Base-by-base conservation (phyloP, 805 yeast species). In the Starmerella sp. region DNA sequence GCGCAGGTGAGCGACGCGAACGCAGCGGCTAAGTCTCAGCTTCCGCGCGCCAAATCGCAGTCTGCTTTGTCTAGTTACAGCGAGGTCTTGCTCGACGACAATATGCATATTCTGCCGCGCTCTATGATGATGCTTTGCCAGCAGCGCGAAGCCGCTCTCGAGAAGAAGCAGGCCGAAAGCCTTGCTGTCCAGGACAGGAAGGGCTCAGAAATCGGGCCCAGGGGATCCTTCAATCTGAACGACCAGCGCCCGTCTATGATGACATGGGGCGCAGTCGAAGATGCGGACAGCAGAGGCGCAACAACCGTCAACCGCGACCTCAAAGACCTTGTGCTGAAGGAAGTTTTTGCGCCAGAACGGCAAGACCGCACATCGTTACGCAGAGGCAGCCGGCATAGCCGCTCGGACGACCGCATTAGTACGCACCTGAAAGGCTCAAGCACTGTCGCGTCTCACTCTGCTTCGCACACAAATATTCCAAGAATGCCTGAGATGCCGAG, bases 11-110 rank as follows among this genome's bases (percentile, higher is more conserved):
- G 45, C 7, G 48, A 44, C 5, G 3, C 29, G 2, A 6, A 13
- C 5, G 2, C 10, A 6, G 6, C 38, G 6, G n/a, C 30, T 10
- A 22, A 28, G 15, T n/a, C 53, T 14, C 15, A 14, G 6, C 28
- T 48, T 1, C 51, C 59, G 3, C 48, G 54, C 2, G 50, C 53
- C 29, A 49, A 49, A 29, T 54, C 58, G 6, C 74, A 80, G 10
- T 86, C 91, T 3, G 45, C 56, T n/a, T 32, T 57, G 8, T 41
- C 48, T 6, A 51, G 63, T 22, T 57, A 48, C 31, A 53, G 59
- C 30, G 96, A 88, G 65, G 97, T 91, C n/a, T 82, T 86, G 1
- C 74, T 91, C 36, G 90, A 88, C 67, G 97, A 91, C 65, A 91
- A 91, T 68, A 83, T 80, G 56, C 98, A 91, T 68, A 90, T 91